Evolutionary conservation across 768 basidiomycete species (phyloP), one percentile per base, ranked within the genome.

Genomic region (Pleurotus sapidus): DNA sequence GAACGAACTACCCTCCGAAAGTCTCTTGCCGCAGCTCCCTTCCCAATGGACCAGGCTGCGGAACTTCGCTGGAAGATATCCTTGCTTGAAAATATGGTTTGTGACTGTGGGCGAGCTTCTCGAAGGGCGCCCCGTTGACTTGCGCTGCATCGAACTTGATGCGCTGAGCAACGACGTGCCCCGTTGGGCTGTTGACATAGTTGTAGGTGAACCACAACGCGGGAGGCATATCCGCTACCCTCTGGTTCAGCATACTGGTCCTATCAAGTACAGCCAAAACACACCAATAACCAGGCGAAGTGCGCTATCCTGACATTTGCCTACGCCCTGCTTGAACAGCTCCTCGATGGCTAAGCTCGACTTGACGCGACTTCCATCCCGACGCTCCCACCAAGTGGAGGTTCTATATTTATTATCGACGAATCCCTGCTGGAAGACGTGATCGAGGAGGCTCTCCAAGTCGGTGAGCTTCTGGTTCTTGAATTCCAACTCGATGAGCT

Each of bases 391-490:
- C 71, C 76, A 78, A 1, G 74, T 67, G 7, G 72, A 60, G 3
- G 80, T 68, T 43, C 76, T 69, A 53, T 72, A 68, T 64, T 73
- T 74, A 20, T 77, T 66, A 42, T 80, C 77, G 15, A 81, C 69
- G 58, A 76, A 80, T 37, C 79, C 79, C 45, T 60, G 27, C 9
- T 51, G 46, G 30, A 57, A 23, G 42, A 70, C 65, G 49, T 72
- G 74, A 37, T 80, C 78, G 30, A 81, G 72, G 5, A 81, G 74
- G 57, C 80, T 79, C 63, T 81, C 79, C 59, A 82, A 64, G 65
- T 77, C 79, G 46, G 62, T 43, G 18, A 81, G 68, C 57, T 70
- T 70, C 42, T 76, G 67, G 47, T 72, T 70, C 57, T 73, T 68
- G 60, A 72, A 72, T 60, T 76, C 72, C 56, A 81, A 69, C 63